Evolutionary conservation across 768 basidiomycete species (phyloP), one percentile per base, ranked within the genome.

Genomic region (Terana coerulea): DNA sequence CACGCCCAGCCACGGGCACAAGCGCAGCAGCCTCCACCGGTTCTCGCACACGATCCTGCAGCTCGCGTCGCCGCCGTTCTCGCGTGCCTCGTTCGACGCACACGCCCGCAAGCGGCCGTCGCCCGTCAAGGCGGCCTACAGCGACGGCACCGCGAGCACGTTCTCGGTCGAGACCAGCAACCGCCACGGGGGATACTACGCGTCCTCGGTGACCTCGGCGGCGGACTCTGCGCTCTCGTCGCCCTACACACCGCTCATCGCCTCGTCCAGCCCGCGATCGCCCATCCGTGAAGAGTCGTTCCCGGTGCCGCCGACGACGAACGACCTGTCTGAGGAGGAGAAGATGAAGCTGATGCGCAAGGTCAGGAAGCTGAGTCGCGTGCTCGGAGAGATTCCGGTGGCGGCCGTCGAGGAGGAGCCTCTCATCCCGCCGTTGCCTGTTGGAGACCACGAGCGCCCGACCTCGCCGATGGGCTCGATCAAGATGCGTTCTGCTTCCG

Each of bases 321-420:
- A 72, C 56, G 64, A 67, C 12, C 65, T 72, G 22, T 66, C 64
- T 47, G 61, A 62, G 12, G 56, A 57, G 48, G 65, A 72, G 47
- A 74, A 73, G 55, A 68, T 63, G 47, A 68, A 65, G 54, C 59
- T 73, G 45, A 53, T 75, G 47, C 68, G 67, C 59, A 75, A 76
- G 53, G 67, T 71, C 22, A 65, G 72, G 31, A 78, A 75, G 55
- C 62, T 80, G 41, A 72, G 70, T 54, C 69, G 65, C 44, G 69
- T 75, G 41, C 70, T 80, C 35, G 72, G 71, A 31, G 69, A 75
- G 25, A 48, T 67, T 3, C 61, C 72, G 14, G 49, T 58, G 17
- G 52, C 53, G 19, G 37, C 39, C 12, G 28, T 51, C 28, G 40
- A 43, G 3, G 58, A 58, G 41, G 44, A 36, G 34, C 47, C 28